phyloP scores from a whole-genome alignment of 1,284 basidiomycete genomes.

The Moesziomyces sp. region DNA sequence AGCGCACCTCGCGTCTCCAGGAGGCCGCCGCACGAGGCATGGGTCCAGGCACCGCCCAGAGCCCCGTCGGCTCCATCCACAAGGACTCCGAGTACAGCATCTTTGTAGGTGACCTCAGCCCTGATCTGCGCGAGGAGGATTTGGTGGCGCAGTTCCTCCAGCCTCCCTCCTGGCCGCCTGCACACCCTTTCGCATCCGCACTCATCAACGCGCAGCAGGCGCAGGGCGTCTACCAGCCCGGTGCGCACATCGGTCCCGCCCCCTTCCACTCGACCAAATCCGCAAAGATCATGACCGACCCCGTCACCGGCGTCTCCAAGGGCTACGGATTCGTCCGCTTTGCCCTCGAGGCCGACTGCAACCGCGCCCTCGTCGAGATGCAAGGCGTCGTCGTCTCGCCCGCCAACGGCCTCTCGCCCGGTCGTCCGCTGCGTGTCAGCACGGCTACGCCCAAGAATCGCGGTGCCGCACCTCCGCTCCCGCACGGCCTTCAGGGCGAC shows the following conservation, averaged over 20 bases:
- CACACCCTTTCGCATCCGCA: slow-evolving; percentile 58
- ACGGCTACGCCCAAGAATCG: slow-evolving; percentile 61
- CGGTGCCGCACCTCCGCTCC: slow-evolving; percentile 11
- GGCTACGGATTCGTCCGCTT: slow-evolving; percentile 66
- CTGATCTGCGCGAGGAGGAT: slow-evolving; percentile 62
- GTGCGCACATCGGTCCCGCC: slow-evolving; percentile 48
- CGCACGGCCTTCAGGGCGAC: slow-evolving; percentile 14
- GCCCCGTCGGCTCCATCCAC: slow-evolving; percentile 24
- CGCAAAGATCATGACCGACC: slow-evolving; percentile 62
- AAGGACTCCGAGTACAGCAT: slow-evolving; percentile 56
- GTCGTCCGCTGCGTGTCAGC: slow-evolving; percentile 58
- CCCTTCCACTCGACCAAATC: slow-evolving; percentile 61
- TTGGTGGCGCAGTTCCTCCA: slow-evolving; percentile 59
- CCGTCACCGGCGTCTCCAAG: slow-evolving; percentile 50
- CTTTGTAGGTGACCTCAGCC: slow-evolving; percentile 59
- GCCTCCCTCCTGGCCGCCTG: slow-evolving; percentile 57
- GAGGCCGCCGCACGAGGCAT: slow-evolving; percentile 14
- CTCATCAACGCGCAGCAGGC: slow-evolving; percentile 57
- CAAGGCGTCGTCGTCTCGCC: slow-evolving; percentile 54
- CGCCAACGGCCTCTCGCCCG: slow-evolving; percentile 46
- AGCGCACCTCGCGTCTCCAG: slow-evolving; percentile 14
- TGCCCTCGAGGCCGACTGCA: slow-evolving; percentile 51
- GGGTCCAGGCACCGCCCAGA: slow-evolving; percentile 21
- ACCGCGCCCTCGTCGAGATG: slow-evolving; percentile 65
- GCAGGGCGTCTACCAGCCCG: slow-evolving; percentile 52